Evolutionary conservation across 352 stramenopile genomes (phyloP).

Genomic region (Pythium apleroticum): DNA sequence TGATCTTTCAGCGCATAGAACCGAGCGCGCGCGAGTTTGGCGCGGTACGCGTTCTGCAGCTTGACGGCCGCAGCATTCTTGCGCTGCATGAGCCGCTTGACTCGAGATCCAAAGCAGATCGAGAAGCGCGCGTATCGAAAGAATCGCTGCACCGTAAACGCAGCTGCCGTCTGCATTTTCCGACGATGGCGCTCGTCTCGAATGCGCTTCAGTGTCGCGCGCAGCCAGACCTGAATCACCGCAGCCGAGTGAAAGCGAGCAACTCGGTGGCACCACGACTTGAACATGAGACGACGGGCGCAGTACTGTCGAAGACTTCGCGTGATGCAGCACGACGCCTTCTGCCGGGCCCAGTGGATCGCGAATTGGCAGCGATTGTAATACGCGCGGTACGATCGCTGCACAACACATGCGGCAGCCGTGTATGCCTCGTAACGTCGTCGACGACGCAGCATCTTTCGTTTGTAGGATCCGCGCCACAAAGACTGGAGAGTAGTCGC

Average conservation of each 20-base stretch:
- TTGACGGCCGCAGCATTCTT: constrained; percentile 37
- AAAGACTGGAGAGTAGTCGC: constrained; percentile 38
- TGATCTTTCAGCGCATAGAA: constrained; percentile 67
- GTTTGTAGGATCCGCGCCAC: constrained; percentile 56
- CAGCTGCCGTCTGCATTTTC: constrained; percentile 23
- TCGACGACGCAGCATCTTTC: constrained; percentile 40
- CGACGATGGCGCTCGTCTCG: constrained; percentile 13
- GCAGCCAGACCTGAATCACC: constrained; percentile 55
- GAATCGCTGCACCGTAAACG: constrained; percentile 42
- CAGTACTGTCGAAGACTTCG: constrained; percentile 37
- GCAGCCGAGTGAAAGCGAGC: constrained; percentile 57
- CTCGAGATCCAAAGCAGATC: constrained; percentile 34
- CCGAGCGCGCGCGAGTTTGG: constrained; percentile 46
- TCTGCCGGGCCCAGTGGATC: constrained; percentile 29
- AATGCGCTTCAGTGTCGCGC: constrained; percentile 32
- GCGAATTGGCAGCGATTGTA: constrained; percentile 37
- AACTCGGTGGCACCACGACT: constrained; percentile 42
- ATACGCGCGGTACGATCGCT: constrained; percentile 42
- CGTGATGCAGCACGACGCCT: constrained; percentile 42
- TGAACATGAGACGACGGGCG: constrained; percentile 34
- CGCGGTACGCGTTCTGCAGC: constrained; percentile 63
- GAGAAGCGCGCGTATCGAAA: constrained; percentile 46
- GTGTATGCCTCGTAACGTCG: constrained; percentile 40
- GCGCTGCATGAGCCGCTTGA: constrained; percentile 30
- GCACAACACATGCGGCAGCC: constrained; percentile 31